Base-by-base conservation (phyloP, 768 basidiomycete species). In the Termitomyces sp. region DNA sequence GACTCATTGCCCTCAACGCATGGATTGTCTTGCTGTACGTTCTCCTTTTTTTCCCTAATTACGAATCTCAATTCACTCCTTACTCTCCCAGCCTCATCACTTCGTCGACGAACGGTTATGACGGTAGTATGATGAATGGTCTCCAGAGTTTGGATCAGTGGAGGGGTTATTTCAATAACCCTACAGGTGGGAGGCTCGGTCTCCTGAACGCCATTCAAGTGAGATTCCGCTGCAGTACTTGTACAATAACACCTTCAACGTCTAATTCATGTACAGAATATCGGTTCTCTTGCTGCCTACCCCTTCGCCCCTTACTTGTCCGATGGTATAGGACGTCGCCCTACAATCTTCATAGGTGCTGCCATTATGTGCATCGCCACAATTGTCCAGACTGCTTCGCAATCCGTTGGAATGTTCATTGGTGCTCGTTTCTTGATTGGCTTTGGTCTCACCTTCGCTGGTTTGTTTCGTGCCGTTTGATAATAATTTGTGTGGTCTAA, bases 111-210 rank as follows among this genome's bases (percentile, higher is more conserved):
- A 87, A 84, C 67, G 88, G 88, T 52, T 90, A 85, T 66, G 88
- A 90, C 64, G 86, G 86, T 59, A 84, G 82, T 68, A 83, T 89
- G 82, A 87, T 89, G 87, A 89, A 90, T 70, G 86, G 86, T 68
- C 75, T 92, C 42, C 89, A 92, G 70, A 80, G 81, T 46, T 74
- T 90, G 58, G 55, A 65, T 18, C 81, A 85, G 61, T 92, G 90
- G 90, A 69, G 75, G 47, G 46, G 59, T 8, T 86, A 82, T 65
- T 91, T 92, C 69, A 59, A 75, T 55, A n/a, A 74, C 53, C 89
- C 90, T 14, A 70, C 74, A 18, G 79, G 81, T 43, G 74, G 79
- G 34, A 83, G 72, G 63, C 77, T 89, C 31, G 86, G 88, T 67
- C 70, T 90, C 18, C 77, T 90, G 50, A 88, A 87, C 64, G 88